Conservation (phyloP, 2,329 filamentous ascomycete species). For the Hypoxylon sp. region DNA sequence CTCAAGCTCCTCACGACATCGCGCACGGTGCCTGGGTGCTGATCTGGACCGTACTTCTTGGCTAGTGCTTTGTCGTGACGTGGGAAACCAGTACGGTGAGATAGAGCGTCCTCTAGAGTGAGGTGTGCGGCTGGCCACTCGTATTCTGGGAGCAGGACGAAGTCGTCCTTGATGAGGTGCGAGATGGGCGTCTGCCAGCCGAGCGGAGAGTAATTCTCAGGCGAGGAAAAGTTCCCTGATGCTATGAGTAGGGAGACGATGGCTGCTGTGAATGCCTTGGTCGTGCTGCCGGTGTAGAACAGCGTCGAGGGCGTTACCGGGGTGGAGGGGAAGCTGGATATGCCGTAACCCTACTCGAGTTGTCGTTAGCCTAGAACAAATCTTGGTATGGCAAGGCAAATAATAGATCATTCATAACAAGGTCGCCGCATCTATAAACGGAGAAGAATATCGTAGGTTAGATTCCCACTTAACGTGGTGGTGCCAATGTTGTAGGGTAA, state of each 20-base stretch:
- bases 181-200: slow-evolving; percentile 64
- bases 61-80: slow-evolving; percentile 58
- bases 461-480: background rate
- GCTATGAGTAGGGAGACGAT: slow-evolving; percentile 64
- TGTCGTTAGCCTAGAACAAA: slow-evolving; percentile 25
- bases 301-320: slow-evolving; percentile 64
- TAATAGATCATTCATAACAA: background rate
- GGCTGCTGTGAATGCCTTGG: slow-evolving; percentile 69
- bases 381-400: background rate
- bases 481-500: background rate
- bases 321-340: slow-evolving; percentile 56
- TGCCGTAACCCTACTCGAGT: slow-evolving; percentile 60
- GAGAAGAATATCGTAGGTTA: background rate
- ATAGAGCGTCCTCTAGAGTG: slow-evolving; percentile 68
- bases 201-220: slow-evolving; percentile 47
- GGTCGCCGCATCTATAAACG: background rate
- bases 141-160: slow-evolving; percentile 60
- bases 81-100: slow-evolving; percentile 66
- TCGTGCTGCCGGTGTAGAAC: slow-evolving; percentile 68
- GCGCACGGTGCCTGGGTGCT: slow-evolving; percentile 53
- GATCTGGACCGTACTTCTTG: slow-evolving; percentile 53
- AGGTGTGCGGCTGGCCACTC: slow-evolving; percentile 61
- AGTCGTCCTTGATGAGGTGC: slow-evolving; percentile 65
- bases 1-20: slow-evolving; percentile 60
- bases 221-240: slow-evolving; percentile 56